A percentile compares a stretch with the other conserved stretches of the same genome.
Conservation (phyloP, 805 yeast species). For the Dipodascus geniculatus region DNA sequence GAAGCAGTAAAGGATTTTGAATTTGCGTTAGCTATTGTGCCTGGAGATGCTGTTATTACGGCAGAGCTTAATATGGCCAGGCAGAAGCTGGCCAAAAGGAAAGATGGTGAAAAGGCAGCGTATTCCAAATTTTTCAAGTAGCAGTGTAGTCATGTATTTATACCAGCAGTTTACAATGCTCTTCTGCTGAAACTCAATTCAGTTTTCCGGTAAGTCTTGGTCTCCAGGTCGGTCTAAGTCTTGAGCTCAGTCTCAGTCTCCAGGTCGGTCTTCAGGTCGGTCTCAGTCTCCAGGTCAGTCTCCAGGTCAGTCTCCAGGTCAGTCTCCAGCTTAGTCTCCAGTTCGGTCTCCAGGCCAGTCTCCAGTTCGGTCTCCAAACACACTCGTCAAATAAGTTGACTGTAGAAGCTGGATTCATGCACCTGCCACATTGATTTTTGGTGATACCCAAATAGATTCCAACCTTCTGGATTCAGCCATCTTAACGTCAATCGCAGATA, state of each 20-base stretch:
- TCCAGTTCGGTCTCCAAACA: too few relatives aligned
- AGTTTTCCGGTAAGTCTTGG: too few relatives aligned
- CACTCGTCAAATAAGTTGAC: too few relatives aligned
- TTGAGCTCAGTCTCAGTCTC: too few relatives aligned
- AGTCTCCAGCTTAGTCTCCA: too few relatives aligned
- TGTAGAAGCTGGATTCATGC: too few relatives aligned
- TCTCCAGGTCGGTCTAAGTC: too few relatives aligned
- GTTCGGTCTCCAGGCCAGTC: too few relatives aligned
- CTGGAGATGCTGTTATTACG: slow-evolving; percentile 30
- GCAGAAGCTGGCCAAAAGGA: slow-evolving; percentile 18
- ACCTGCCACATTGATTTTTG: not conserved
- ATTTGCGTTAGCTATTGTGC: slow-evolving; percentile 51
- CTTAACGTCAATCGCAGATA: not conserved
- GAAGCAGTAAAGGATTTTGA: slow-evolving; percentile 57
- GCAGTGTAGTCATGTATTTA: not conserved
- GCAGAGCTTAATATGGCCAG: slow-evolving; percentile 55
- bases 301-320: too few relatives aligned
- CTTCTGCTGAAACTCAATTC: too few relatives aligned
- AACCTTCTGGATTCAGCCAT: not conserved
- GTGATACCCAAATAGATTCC: not conserved
- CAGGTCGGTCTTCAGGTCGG: too few relatives aligned
- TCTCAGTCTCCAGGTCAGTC: too few relatives aligned
- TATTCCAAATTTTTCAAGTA: slow-evolving; percentile 18
- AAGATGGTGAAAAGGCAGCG: slow-evolving; percentile 19
- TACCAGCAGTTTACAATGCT: not conserved